phyloP scores from a whole-genome alignment of 2,329 filamentous ascomycete genomes.

The Ramularia endophylla region DNA sequence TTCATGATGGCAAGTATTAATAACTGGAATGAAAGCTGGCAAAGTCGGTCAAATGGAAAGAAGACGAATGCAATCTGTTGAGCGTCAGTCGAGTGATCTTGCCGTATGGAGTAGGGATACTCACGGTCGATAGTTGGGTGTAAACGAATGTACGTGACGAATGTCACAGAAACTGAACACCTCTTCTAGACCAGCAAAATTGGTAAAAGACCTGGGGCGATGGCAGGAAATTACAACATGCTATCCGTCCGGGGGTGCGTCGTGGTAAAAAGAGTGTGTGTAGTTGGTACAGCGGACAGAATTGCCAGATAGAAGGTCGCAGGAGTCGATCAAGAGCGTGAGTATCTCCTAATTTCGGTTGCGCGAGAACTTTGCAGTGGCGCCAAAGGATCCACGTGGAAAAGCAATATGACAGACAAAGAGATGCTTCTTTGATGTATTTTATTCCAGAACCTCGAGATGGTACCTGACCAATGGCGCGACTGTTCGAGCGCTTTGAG shows the following conservation, averaged over 20 bases:
- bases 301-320: background rate
- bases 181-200: slow-evolving; percentile 19
- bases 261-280: slow-evolving; percentile 26
- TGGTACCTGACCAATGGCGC: no score
- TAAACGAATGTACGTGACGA: slow-evolving; percentile 51
- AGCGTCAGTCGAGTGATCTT: slow-evolving; percentile 6
- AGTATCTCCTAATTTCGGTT: no score
- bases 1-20: slow-evolving; percentile 32
- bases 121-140: slow-evolving; percentile 33
- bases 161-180: slow-evolving; percentile 26
- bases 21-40: slow-evolving; percentile 14
- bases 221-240: slow-evolving; percentile 22
- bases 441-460: no score
- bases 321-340: no score
- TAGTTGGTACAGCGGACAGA: slow-evolving; percentile 20
- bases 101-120: no score
- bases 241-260: slow-evolving; percentile 14
- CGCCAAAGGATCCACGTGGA: no score
- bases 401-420: no score
- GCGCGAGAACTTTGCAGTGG: no score
- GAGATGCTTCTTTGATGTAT: no score
- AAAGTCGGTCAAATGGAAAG: slow-evolving; percentile 10
- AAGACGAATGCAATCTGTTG: slow-evolving; percentile 10
- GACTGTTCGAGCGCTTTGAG: no score
- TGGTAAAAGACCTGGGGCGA: slow-evolving; percentile 7